phyloP scores from a whole-genome alignment of 345 rosid genomes.

The Hibiscus trionum region DNA sequence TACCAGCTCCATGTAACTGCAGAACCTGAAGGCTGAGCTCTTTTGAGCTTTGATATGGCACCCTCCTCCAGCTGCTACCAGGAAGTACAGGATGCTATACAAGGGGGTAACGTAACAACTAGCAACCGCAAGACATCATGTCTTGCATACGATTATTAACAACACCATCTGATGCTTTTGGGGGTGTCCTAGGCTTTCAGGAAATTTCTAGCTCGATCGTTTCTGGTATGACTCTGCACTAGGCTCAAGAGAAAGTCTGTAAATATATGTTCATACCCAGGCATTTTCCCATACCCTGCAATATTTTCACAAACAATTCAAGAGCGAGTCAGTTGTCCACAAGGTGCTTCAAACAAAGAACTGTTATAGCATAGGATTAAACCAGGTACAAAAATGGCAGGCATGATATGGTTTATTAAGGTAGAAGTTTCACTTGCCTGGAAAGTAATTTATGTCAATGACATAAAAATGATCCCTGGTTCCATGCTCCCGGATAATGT shows the following conservation, averaged over 20 bases:
- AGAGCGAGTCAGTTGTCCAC: background rate
- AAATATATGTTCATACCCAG: constrained; percentile 66
- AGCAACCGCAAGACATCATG: background rate
- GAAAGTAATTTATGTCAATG: constrained; percentile 79
- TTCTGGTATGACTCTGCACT: constrained; percentile 44
- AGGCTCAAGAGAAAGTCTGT: constrained; percentile 69
- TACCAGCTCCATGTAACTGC: constrained; percentile 11
- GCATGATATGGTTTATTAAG: background rate
- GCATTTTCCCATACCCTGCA: constrained; percentile 85
- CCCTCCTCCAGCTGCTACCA: constrained; percentile 15
- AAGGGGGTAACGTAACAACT: constrained; percentile 3
- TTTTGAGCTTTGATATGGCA: constrained; percentile 8
- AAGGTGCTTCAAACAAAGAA: background rate
- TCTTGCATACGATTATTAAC: constrained; percentile 8
- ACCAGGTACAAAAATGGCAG: background rate
- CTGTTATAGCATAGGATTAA: background rate
- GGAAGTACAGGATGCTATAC: constrained; percentile 12
- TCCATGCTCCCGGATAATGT: constrained; percentile 75
- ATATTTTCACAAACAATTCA: background rate
- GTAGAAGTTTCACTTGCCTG: constrained; percentile 36
- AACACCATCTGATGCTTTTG: background rate
- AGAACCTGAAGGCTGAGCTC: constrained; percentile 12
- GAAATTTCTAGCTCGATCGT: constrained; percentile 11
- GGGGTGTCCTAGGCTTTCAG: background rate
- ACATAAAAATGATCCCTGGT: constrained; percentile 59